Conservation (phyloP, 352 stramenopile species). For the Poterioochromonas sp. region DNA sequence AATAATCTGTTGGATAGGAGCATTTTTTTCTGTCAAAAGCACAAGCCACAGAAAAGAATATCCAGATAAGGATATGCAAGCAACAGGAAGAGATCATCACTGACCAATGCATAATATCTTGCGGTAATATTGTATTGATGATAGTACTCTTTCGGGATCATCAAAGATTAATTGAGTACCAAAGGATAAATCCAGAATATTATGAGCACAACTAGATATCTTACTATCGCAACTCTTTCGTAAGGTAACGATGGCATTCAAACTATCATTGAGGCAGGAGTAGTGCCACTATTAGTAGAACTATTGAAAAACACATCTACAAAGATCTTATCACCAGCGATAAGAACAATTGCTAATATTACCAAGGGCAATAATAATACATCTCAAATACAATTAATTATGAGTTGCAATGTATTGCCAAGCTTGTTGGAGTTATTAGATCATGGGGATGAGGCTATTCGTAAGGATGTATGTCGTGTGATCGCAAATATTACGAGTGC, state of each 20-base stretch:
- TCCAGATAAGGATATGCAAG: too few relatives aligned
- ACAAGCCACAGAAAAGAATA: slow-evolving; percentile 34
- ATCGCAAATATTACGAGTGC: slow-evolving; percentile 99
- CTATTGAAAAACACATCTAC: too few relatives aligned
- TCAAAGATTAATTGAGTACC: slow-evolving; percentile 79
- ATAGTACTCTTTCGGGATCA: slow-evolving; percentile 77
- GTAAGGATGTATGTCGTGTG: slow-evolving; percentile 98
- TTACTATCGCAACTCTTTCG: too few relatives aligned
- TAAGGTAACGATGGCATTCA: too few relatives aligned
- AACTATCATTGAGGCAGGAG: too few relatives aligned
- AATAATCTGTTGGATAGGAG: slow-evolving; percentile 98
- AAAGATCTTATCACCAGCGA: background rate
- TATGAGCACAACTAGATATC: too few relatives aligned
- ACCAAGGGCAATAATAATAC: background rate
- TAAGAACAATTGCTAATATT: background rate
- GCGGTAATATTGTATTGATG: slow-evolving; percentile 93
- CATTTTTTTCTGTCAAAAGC: slow-evolving; percentile 78
- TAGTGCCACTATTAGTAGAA: too few relatives aligned
- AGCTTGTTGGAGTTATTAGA: slow-evolving; percentile 82
- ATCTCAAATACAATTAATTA: slow-evolving; percentile 96
- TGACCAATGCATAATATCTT: slow-evolving; percentile 91
- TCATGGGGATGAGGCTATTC: slow-evolving; percentile 91
- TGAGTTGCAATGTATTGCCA: slow-evolving; percentile 91
- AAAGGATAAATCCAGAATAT: too few relatives aligned
- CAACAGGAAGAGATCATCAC: slow-evolving; percentile 33